These are phyloP conservation scores for Talaromyces borbonicus DNA, from an alignment of 495 filamentous ascomycete genomes.

Conservation along the genomic window DNA sequence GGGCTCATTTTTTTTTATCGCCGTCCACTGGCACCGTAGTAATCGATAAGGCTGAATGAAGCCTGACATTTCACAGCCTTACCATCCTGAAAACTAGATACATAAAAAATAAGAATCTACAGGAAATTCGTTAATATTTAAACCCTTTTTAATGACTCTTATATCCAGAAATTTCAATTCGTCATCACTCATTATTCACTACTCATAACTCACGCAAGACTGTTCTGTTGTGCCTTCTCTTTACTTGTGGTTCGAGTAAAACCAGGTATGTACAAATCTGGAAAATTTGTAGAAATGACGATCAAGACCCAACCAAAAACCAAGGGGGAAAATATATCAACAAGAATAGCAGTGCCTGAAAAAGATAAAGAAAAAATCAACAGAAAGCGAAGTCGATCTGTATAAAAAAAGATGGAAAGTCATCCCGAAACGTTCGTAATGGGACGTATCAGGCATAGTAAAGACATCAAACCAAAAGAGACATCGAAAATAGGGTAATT, in stretches of 20 bases:
- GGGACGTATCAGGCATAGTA: not conserved
- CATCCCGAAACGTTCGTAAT: conserved; percentile 1
- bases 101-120: too few relatives aligned
- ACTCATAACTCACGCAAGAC: not conserved
- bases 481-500: not conserved
- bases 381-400: not conserved
- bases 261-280: not conserved
- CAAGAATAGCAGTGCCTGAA: not conserved
- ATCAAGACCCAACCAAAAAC: not conserved
- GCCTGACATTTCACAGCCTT: too few relatives aligned
- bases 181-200: not conserved
- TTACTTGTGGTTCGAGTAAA: not conserved
- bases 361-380: not conserved
- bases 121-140: too few relatives aligned
- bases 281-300: not conserved
- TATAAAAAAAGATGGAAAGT: not conserved
- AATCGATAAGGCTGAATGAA: too few relatives aligned
- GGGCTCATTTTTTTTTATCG: too few relatives aligned
- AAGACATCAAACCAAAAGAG: too few relatives aligned
- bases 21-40: too few relatives aligned
- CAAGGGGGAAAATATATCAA: not conserved
- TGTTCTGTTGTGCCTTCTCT: conserved; percentile 3
- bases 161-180: not conserved
- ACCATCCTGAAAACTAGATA: too few relatives aligned
- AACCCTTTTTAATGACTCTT: too few relatives aligned